A percentile compares a stretch with the other conserved stretches of the same genome.
phyloP scores from a whole-genome alignment of 2,329 filamentous ascomycete species.

The Fusarium nematophilum region DNA sequence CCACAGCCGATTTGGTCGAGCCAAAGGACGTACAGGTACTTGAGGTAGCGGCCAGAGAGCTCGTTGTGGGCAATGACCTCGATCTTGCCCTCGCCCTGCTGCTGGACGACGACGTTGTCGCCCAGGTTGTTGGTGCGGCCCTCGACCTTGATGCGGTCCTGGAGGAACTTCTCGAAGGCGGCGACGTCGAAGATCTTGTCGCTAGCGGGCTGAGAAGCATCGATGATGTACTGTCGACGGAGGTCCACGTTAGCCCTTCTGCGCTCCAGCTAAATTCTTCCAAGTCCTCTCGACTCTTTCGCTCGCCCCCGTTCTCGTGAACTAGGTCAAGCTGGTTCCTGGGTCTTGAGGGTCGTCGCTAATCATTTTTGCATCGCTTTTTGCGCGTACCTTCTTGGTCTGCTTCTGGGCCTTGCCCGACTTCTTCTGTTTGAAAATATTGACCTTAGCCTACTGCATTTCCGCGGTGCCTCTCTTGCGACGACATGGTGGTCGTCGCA shows the following conservation, averaged over 20 bases:
- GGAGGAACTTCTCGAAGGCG: conserved; percentile 99
- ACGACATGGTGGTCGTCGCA: conserved; percentile 4
- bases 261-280: too few species aligned
- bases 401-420: conserved; percentile 79
- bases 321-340: not conserved
- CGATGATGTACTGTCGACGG: conserved; percentile 90
- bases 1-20: not conserved
- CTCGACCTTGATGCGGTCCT: conserved; percentile 99
- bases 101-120: conserved; percentile 89
- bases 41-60: conserved; percentile 98
- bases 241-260: conserved; percentile 28
- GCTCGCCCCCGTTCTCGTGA: not conserved
- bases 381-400: conserved; percentile 80
- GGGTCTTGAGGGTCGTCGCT: conserved; percentile 1
- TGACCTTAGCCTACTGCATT: conserved; percentile 96
- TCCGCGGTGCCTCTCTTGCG: conserved; percentile 36
- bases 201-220: conserved; percentile 96
- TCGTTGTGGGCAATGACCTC: conserved; percentile 98
- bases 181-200: conserved; percentile 99
- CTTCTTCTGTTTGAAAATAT: conserved; percentile 70
- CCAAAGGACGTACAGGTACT: conserved; percentile 84
- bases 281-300: too few species aligned
- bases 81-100: conserved; percentile 96
- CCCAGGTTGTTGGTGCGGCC: conserved; percentile 98
- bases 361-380: not conserved